Conservation (phyloP, 352 stramenopile species). For the Blastocystis sp. region DNA sequence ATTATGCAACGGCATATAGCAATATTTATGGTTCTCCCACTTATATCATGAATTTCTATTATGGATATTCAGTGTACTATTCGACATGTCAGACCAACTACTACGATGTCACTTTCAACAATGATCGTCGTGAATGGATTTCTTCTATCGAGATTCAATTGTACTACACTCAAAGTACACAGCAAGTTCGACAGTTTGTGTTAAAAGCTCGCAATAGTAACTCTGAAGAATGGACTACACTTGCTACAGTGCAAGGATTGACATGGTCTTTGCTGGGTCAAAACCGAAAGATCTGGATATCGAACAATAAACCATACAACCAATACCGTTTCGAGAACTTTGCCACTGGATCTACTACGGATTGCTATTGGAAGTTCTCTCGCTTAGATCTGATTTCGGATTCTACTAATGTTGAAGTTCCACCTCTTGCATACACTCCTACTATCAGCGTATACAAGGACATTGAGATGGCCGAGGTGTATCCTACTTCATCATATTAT, state of each 20-base stretch:
- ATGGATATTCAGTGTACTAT: neutral
- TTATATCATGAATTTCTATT: neutral
- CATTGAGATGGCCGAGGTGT: slow-evolving; percentile 49
- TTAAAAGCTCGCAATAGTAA: neutral
- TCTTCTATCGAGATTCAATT: neutral
- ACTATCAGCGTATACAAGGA: neutral
- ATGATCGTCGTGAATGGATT: slow-evolving; percentile 50
- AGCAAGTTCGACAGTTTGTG: neutral
- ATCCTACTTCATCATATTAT: neutral
- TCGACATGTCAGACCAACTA: neutral
- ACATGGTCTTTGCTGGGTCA: neutral
- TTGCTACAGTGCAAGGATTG: neutral
- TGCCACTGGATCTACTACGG: neutral
- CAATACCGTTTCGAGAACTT: slow-evolving; percentile 38
- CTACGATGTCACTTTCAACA: neutral
- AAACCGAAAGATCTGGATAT: neutral
- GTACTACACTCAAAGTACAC: neutral
- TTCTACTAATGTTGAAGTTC: neutral
- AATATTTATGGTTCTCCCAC: neutral
- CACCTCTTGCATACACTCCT: neutral
- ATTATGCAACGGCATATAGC: neutral
- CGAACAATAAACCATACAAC: slow-evolving; percentile 37
- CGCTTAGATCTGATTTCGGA: neutral
- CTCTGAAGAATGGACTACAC: neutral
- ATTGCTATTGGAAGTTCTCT: slow-evolving; percentile 16